These are phyloP conservation scores for Exophiala calicioides DNA, from an alignment of 2,329 filamentous ascomycete genomes.

Conservation along the genomic window DNA sequence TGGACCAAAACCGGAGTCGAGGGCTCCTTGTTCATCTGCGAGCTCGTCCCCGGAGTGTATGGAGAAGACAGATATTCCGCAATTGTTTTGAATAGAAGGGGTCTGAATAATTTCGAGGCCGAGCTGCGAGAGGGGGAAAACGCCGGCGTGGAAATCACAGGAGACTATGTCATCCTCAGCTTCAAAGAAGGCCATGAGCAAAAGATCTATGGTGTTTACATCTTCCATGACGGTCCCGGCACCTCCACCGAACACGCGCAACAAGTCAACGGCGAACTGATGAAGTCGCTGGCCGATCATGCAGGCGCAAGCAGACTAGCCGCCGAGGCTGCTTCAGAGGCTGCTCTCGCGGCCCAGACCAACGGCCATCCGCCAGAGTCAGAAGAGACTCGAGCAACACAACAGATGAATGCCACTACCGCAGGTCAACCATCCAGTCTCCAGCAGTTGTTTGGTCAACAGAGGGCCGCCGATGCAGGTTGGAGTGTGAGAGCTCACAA, in stretches of 20 bases:
- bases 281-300: conserved; percentile 56
- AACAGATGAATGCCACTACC: conserved; percentile 29
- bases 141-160: conserved; percentile 64
- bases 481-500: conserved; percentile 54
- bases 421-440: conserved; percentile 58
- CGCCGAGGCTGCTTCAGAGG: conserved; percentile 41
- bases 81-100: conserved; percentile 72
- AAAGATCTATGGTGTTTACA: conserved; percentile 62
- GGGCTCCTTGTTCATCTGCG: conserved; percentile 85
- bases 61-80: conserved; percentile 56
- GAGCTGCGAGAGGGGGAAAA: conserved; percentile 59
- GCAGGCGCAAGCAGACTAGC: conserved; percentile 52
- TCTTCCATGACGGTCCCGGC: conserved; percentile 61
- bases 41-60: conserved; percentile 49
- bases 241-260: conserved; percentile 56
- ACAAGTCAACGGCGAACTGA: conserved; percentile 47
- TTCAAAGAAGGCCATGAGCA: conserved; percentile 34
- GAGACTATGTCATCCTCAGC: conserved; percentile 63
- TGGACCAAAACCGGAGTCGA: conserved; percentile 89
- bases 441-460: conserved; percentile 57
- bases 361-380: conserved; percentile 41
- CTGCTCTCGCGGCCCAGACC: conserved; percentile 32
- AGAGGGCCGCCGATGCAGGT: conserved; percentile 53
- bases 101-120: conserved; percentile 69
- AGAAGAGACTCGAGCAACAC: conserved; percentile 34